Evolutionary conservation across 148 eudicot genomes (phyloP).

Genomic region (Fallopia convolvulus): DNA sequence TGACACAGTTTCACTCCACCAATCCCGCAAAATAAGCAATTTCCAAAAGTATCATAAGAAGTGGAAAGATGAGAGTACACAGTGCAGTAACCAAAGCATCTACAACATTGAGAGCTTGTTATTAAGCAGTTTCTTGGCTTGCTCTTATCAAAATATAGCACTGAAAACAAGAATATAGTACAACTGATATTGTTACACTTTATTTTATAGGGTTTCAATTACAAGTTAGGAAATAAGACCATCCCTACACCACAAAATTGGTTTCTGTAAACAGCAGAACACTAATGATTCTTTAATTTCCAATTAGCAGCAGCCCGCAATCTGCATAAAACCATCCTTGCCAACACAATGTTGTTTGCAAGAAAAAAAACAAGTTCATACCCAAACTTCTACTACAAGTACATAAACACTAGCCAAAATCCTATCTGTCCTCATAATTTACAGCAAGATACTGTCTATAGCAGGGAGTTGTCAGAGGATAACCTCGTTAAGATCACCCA

Average conservation of each 20-base stretch:
- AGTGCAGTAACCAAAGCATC: not conserved
- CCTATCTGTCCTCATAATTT: not conserved
- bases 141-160: not conserved
- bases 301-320: not conserved
- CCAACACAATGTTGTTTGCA: not conserved
- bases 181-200: not conserved
- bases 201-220: not conserved
- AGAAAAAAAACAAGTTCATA: not conserved
- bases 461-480: not conserved
- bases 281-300: not conserved
- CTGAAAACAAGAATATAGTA: not conserved
- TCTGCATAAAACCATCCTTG: not conserved
- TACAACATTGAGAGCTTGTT: not conserved
- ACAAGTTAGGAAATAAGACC: not conserved
- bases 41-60: not conserved
- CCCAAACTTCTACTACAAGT: not conserved
- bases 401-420: not conserved
- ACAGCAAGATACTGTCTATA: not conserved
- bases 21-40: not conserved
- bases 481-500: not conserved
- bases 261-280: not conserved
- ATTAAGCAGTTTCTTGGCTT: not conserved
- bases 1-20: not conserved
- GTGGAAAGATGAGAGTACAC: not conserved
- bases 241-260: not conserved